Base-by-base conservation (phyloP, 768 basidiomycete genomes). In the Podaxis sp. region DNA sequence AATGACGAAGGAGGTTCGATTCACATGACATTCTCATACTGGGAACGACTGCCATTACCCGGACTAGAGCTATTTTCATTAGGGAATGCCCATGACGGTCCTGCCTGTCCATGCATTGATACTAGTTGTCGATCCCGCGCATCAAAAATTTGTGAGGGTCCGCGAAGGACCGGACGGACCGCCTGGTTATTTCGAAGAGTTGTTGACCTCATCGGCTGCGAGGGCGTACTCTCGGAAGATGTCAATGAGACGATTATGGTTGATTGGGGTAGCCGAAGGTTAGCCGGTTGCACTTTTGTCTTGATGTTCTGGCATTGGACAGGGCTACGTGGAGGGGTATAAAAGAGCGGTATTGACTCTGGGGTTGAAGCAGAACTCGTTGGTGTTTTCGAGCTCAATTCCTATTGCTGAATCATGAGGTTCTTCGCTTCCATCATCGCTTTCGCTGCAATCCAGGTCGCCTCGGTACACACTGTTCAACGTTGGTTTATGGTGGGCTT, bases 361-460 rank as follows among this genome's bases (percentile, higher is more conserved):
- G 54, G 26, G n/a, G 20, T 59, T 8, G 22, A 26, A 15, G 8
- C 61, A 62, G 54, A 56, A 62, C 61, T 62, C 53, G 36, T 17
- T 40, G 11, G 3, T 50, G 4, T 28, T 52, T 44, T 62, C 48
- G 61, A 56, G 54, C 41, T 62, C 59, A 26, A 38, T 28, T 41
- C 7, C 13, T 8, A 36, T 20, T 33, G 20, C 46, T 56, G 26
- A 44, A 62, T 46, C 30, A 77, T 77, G 76, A 74, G 75, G 75
- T 75, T 72, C 72, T 64, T 74, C 56, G 49, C 70, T 55, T 73
- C 73, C 62, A 41, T 74, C 64, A 40, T 77, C 65, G 73, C 73
- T 61, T 70, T 76, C 57, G 63, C 72, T 40, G 72, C 71, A 36
- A 58, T 74, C 65, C 73, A 73, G 55, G 66, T 71, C 51, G 70